A percentile compares a stretch with the other conserved stretches of the same genome.
Evolutionary conservation across 441 rosid genomes (phyloP).

Genomic region (Kokia cookei): DNA sequence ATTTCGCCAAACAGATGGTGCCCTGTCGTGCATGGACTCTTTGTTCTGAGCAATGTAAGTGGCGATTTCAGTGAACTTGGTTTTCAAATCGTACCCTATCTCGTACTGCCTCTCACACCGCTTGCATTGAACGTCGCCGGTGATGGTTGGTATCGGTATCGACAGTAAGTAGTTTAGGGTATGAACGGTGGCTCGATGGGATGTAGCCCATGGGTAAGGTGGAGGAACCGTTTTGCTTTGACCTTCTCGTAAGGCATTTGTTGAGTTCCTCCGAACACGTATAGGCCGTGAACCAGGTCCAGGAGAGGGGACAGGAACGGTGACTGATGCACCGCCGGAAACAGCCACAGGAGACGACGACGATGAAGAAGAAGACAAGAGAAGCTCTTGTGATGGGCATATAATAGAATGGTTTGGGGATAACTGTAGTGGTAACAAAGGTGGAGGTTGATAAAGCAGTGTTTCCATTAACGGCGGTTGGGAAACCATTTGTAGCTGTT

Average conservation of each 20-base stretch:
- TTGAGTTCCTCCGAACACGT: slow-evolving; percentile 26
- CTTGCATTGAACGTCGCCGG: slow-evolving; percentile 53
- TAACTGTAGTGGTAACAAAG: neutral
- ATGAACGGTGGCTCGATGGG: slow-evolving; percentile 37
- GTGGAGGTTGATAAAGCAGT: neutral
- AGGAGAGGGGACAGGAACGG: neutral
- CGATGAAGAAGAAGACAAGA: too few species aligned
- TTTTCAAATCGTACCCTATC: slow-evolving; percentile 33
- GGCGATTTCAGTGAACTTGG: slow-evolving; percentile 42
- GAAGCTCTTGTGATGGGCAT: neutral
- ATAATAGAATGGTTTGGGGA: neutral
- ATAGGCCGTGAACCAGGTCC: neutral
- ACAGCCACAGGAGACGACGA: neutral
- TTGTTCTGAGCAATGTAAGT: slow-evolving; percentile 29
- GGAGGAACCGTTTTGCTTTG: slow-evolving; percentile 28
- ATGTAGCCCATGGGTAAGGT: slow-evolving; percentile 67
- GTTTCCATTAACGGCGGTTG: neutral
- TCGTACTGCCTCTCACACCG: slow-evolving; percentile 39
- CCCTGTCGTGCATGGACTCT: slow-evolving; percentile 46
- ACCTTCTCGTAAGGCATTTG: slow-evolving; percentile 18
- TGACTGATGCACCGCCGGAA: neutral
- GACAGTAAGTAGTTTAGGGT: slow-evolving; percentile 20
- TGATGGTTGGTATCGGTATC: slow-evolving; percentile 21
- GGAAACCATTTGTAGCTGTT: neutral
- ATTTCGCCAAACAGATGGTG: slow-evolving; percentile 47